A percentile compares a stretch with the other conserved stretches of the same genome.
These are phyloP conservation scores for Clonostachys byssicola DNA, from an alignment of 2,329 filamentous ascomycete species.

Conservation along the genomic window DNA sequence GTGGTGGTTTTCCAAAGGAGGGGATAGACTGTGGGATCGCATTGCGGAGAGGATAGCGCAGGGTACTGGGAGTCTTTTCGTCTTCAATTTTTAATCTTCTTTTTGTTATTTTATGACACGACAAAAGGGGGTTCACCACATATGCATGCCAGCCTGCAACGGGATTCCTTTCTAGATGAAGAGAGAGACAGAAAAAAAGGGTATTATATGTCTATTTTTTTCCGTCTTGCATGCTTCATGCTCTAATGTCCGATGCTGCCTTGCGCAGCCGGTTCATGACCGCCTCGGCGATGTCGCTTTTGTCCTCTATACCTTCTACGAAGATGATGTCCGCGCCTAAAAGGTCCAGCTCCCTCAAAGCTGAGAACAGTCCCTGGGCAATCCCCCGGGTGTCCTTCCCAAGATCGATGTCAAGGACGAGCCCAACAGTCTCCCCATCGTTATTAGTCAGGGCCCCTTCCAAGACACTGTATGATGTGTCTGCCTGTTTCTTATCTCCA, in stretches of 20 bases:
- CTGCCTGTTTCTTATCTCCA: slow-evolving; percentile 12
- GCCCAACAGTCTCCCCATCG: slow-evolving; percentile 25
- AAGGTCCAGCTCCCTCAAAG: slow-evolving; percentile 79
- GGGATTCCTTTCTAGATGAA: too few relatives aligned
- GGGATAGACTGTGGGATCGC: not conserved
- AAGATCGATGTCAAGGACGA: slow-evolving; percentile 66
- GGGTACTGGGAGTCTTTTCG: slow-evolving; percentile 3
- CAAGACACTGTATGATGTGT: slow-evolving; percentile 31
- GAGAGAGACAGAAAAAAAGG: not conserved
- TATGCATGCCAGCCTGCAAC: too few relatives aligned
- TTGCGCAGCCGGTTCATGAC: slow-evolving; percentile 83
- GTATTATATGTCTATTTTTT: slow-evolving; percentile 5
- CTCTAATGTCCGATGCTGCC: slow-evolving; percentile 60
- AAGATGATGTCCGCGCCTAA: slow-evolving; percentile 78
- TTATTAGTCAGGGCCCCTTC: slow-evolving; percentile 30
- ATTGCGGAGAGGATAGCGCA: not conserved
- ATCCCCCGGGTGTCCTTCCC: slow-evolving; percentile 69
- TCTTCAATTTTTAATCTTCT: slow-evolving; percentile 10
- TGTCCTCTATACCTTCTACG: slow-evolving; percentile 81
- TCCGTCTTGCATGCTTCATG: slow-evolving; percentile 27
- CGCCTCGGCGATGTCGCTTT: slow-evolving; percentile 78
- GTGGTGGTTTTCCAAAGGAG: not conserved
- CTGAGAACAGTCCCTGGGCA: slow-evolving; percentile 83
- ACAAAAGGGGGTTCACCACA: too few relatives aligned
- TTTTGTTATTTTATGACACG: not conserved